phyloP scores from a whole-genome alignment of 129 eudicot species.

The Rutidosis leptorrhynchoides region DNA sequence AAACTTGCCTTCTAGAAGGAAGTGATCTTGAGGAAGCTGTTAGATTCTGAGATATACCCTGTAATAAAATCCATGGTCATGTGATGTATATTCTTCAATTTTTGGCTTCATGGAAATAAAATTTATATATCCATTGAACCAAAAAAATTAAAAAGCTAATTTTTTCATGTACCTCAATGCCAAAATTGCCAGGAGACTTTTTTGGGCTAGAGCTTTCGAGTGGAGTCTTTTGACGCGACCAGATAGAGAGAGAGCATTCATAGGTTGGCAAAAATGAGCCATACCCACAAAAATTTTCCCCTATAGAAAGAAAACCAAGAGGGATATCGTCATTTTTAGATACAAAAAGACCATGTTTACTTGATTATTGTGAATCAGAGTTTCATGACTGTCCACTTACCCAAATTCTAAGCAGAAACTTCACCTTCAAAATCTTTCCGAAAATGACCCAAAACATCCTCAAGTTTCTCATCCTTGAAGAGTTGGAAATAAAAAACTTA shows the following conservation, averaged over 20 bases:
- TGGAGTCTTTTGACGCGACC: conserved; percentile 53
- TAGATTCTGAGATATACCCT: too few relatives aligned
- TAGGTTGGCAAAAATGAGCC: conserved; percentile 82
- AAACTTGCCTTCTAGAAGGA: too few relatives aligned
- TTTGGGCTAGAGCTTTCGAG: conserved; percentile 42
- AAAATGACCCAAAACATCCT: conserved; percentile 74
- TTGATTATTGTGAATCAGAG: conserved; percentile 3
- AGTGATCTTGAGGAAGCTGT: too few relatives aligned
- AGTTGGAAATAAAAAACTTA: too few relatives aligned
- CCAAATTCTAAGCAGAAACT: conserved; percentile 79
- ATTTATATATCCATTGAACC: too few relatives aligned
- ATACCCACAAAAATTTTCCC: conserved; percentile 74
- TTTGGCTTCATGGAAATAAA: too few relatives aligned
- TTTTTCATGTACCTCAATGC: conserved; percentile 69
- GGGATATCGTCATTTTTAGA: conserved; percentile 35
- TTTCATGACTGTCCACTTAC: conserved; percentile 40
- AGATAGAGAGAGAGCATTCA: conserved; percentile 62
- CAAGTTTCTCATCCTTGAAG: conserved; percentile 82
- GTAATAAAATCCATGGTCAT: too few relatives aligned
- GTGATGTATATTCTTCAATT: too few relatives aligned
- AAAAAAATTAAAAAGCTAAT: too few relatives aligned
- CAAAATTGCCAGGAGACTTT: conserved; percentile 43
- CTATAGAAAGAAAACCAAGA: conserved; percentile 34
- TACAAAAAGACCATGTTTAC: background rate
- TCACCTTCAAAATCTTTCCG: conserved; percentile 89